Evolutionary conservation across 2,329 filamentous ascomycete genomes (phyloP).

Genomic region (Helminthosporium solani): DNA sequence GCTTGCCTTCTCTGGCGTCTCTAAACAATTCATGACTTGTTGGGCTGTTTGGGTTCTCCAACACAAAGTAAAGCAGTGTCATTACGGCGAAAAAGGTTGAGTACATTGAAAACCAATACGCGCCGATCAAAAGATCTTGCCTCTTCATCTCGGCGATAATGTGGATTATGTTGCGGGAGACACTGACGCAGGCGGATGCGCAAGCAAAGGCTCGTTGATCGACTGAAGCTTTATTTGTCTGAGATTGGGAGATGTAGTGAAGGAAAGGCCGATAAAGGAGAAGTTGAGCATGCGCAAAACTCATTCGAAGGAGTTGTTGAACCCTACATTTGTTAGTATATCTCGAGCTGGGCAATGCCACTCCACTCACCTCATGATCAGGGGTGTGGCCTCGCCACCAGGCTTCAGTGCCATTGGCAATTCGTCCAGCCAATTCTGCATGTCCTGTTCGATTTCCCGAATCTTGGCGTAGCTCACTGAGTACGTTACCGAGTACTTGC

Average conservation of each 20-base stretch:
- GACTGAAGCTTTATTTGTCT: slow-evolving; percentile 51
- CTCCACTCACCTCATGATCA: slow-evolving; percentile 69
- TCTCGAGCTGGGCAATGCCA: not conserved
- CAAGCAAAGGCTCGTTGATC: slow-evolving; percentile 79
- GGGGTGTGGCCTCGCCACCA: slow-evolving; percentile 71
- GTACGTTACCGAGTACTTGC: slow-evolving; percentile 53
- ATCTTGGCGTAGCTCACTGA: slow-evolving; percentile 65
- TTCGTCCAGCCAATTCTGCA: slow-evolving; percentile 63
- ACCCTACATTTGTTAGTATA: slow-evolving; percentile 42
- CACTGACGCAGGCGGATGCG: slow-evolving; percentile 65
- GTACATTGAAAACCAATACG: slow-evolving; percentile 85
- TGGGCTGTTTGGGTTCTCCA: slow-evolving; percentile 75
- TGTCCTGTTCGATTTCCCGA: slow-evolving; percentile 62
- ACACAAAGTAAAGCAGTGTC: slow-evolving; percentile 74
- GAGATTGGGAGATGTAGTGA: slow-evolving; percentile 71
- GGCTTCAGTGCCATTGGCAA: slow-evolving; percentile 77
- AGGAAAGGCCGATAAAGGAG: slow-evolving; percentile 81
- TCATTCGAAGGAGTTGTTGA: slow-evolving; percentile 75
- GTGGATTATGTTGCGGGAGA: slow-evolving; percentile 73
- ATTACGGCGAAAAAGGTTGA: slow-evolving; percentile 81
- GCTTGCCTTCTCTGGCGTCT: slow-evolving; percentile 81
- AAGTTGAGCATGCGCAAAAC: slow-evolving; percentile 81
- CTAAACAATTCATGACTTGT: slow-evolving; percentile 77
- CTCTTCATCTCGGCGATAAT: slow-evolving; percentile 77
- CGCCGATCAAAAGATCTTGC: slow-evolving; percentile 71